phyloP scores from a whole-genome alignment of 352 stramenopile species.

The Globisporangium takayamanum region DNA sequence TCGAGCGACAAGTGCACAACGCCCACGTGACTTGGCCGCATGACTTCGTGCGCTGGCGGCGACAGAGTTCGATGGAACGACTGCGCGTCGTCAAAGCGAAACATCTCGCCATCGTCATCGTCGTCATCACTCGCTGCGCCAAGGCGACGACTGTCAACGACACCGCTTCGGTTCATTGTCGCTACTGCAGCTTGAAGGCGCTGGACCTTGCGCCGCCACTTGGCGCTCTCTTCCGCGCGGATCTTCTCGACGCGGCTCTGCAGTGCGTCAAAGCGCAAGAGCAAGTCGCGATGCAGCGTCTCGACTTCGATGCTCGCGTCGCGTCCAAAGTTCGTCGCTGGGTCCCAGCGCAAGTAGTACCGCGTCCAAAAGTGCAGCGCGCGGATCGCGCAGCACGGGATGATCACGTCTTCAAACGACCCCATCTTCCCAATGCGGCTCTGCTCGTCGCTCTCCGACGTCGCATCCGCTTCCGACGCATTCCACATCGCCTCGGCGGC shows the following conservation, averaged over 20 bases:
- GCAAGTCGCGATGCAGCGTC: constrained; percentile 42
- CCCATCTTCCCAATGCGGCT: constrained; percentile 24
- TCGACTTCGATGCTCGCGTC: constrained; percentile 58
- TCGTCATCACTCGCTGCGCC: not conserved
- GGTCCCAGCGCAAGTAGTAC: constrained; percentile 80
- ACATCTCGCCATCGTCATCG: constrained; percentile 16
- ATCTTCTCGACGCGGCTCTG: constrained; percentile 17
- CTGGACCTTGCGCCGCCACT: constrained; percentile 25
- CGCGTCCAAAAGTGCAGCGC: constrained; percentile 67
- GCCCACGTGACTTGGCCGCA: constrained; percentile 10
- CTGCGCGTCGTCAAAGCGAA: constrained; percentile 9
- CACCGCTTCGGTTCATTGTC: too few relatives aligned
- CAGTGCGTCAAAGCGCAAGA: constrained; percentile 27
- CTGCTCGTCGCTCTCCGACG: constrained; percentile 33
- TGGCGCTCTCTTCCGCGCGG: constrained; percentile 22
- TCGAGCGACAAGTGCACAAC: constrained; percentile 14
- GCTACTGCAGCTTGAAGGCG: constrained; percentile 1
- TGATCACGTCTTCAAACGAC: constrained; percentile 52
- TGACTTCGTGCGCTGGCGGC: not conserved
- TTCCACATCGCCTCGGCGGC: constrained; percentile 26
- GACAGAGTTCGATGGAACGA: not conserved
- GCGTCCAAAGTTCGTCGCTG: constrained; percentile 44
- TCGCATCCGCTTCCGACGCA: constrained; percentile 21
- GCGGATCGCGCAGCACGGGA: constrained; percentile 62
- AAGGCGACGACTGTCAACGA: too few relatives aligned